A percentile compares a stretch with the other conserved stretches of the same genome.
Evolutionary conservation across 169 alveolate species (phyloP).

Genomic region (Perkinsus olseni): DNA sequence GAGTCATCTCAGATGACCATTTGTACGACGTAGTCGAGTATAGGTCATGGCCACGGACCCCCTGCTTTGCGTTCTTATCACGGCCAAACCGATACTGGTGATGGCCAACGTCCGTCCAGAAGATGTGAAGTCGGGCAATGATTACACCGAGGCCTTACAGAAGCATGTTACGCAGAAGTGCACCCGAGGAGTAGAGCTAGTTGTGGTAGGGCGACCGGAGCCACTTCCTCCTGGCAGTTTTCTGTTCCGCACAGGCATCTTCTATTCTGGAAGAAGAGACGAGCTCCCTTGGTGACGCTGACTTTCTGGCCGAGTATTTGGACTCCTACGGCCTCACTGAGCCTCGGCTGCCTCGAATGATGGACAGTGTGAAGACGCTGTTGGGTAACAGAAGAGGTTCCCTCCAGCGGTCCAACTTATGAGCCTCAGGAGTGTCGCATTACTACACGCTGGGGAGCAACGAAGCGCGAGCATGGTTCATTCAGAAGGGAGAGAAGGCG

Average conservation of each 20-base stretch:
- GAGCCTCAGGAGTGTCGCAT: not conserved
- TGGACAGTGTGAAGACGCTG: not conserved
- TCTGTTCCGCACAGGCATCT: not conserved
- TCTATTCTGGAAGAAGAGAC: not conserved
- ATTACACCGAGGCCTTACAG: not conserved
- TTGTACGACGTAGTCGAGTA: not conserved
- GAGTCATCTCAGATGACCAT: not conserved
- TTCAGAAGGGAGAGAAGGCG: not conserved
- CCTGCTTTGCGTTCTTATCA: not conserved
- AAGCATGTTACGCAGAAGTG: not conserved
- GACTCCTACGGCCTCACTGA: not conserved
- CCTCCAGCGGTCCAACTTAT: not conserved
- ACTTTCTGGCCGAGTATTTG: not conserved
- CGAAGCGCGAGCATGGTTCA: not conserved
- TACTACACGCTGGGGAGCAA: not conserved
- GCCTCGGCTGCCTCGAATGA: not conserved
- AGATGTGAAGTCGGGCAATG: not conserved
- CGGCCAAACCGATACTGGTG: not conserved
- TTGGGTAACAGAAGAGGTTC: not conserved
- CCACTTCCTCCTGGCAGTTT: too few species aligned
- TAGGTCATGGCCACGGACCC: not conserved
- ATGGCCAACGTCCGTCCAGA: not conserved
- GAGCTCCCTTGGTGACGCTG: not conserved
- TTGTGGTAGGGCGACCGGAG: not conserved
- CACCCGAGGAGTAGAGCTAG: not conserved